Evolutionary conservation across 108 stramenopile species (phyloP).

Genomic region (Bacterosira constricta): DNA sequence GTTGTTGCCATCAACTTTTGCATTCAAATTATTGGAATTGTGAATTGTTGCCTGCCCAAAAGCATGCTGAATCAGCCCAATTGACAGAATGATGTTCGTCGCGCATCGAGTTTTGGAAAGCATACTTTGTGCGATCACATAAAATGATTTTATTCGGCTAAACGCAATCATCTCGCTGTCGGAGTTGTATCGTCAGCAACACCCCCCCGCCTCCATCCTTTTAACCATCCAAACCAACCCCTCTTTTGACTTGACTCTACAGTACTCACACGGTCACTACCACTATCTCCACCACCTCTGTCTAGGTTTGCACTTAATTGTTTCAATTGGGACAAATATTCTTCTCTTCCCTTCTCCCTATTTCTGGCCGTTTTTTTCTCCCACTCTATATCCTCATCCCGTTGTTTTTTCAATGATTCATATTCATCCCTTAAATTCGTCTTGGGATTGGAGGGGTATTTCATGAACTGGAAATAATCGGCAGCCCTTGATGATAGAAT

Average conservation of each 20-base stretch:
- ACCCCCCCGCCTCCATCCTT: conserved; percentile 11
- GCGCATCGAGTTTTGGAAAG: no score
- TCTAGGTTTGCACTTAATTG: conserved; percentile 12
- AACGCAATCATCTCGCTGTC: neutral
- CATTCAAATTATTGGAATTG: no score
- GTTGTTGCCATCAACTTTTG: no score
- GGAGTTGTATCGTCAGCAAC: neutral
- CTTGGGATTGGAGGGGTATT: conserved; percentile 87
- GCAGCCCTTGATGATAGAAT: no score
- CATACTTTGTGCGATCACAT: neutral
- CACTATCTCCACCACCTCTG: neutral
- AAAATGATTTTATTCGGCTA: neutral
- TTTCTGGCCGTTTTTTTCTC: conserved; percentile 32
- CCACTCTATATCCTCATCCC: conserved; percentile 62
- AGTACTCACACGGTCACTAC: neutral
- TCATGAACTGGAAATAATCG: conserved; percentile 89
- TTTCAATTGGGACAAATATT: conserved; percentile 42
- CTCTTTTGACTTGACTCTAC: conserved; percentile 8
- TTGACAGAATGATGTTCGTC: no score
- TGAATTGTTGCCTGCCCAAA: no score
- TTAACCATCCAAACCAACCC: conserved; percentile 41
- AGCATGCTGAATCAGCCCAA: no score
- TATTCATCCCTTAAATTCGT: conserved; percentile 78
- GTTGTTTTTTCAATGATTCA: conserved; percentile 55
- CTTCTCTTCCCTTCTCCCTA: conserved; percentile 39